phyloP scores from a whole-genome alignment of 1,284 basidiomycete genomes.

The Athelia sp. region DNA sequence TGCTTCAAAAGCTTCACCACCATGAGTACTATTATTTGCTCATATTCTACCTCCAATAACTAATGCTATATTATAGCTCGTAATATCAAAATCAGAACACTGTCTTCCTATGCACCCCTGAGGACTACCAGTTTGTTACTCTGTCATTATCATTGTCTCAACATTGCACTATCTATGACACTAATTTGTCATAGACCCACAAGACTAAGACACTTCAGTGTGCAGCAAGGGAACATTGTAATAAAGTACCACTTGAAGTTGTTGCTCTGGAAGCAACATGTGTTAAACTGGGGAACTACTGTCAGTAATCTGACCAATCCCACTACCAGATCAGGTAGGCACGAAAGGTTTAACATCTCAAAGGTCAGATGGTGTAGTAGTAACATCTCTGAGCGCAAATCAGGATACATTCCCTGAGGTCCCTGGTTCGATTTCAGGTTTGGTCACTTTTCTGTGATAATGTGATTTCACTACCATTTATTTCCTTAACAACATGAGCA shows the following conservation, averaged over 20 bases:
- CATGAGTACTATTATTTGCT: background rate
- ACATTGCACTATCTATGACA: too few relatives aligned
- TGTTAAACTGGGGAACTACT: too few relatives aligned
- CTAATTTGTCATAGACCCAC: background rate
- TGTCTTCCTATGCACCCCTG: background rate
- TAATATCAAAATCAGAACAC: background rate
- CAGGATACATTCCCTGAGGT: too few relatives aligned
- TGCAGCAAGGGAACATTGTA: background rate
- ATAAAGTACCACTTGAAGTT: slow-evolving; percentile 8
- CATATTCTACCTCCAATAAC: background rate
- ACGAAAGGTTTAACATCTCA: too few relatives aligned
- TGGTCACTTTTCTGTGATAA: too few relatives aligned
- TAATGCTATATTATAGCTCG: background rate
- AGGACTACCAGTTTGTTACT: background rate
- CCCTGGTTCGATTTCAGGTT: too few relatives aligned
- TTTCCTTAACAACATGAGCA: slow-evolving; percentile 16
- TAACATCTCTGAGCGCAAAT: too few relatives aligned
- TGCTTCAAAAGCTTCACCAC: slow-evolving; percentile 6
- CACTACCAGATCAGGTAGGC: too few relatives aligned
- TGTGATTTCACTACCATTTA: too few relatives aligned
- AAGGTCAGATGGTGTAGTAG: too few relatives aligned
- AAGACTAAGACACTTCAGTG: background rate
- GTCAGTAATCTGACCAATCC: too few relatives aligned
- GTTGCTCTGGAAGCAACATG: slow-evolving; percentile 14
- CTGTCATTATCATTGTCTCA: background rate